A percentile compares a stretch with the other conserved stretches of the same genome.
phyloP scores from a whole-genome alignment of 768 basidiomycete species.

The Collybia nuda region DNA sequence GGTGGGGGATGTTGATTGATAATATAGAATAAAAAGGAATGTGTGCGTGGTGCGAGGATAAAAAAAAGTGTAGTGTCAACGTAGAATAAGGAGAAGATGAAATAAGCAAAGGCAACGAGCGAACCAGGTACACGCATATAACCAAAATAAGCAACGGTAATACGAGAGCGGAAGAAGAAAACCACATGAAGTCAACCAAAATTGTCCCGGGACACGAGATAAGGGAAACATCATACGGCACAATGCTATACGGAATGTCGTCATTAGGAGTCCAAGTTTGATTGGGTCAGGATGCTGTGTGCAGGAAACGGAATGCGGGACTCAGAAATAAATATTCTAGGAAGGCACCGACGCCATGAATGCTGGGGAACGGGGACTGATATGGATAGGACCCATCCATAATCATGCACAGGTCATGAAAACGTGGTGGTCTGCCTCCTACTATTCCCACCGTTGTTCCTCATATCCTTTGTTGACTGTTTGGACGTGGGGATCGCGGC shows the following conservation, averaged over 20 bases:
- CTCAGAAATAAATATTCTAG: background rate
- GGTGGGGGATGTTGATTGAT: no score
- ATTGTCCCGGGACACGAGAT: background rate
- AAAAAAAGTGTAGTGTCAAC: background rate
- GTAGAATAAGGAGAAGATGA: background rate
- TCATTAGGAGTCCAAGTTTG: background rate
- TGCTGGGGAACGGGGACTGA: background rate
- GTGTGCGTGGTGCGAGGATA: background rate
- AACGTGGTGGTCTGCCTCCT: constrained; percentile 1
- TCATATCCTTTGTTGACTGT: background rate
- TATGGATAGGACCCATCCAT: background rate
- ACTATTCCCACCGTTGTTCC: background rate
- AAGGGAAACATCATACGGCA: background rate
- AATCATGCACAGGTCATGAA: background rate
- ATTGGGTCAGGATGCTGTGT: no score
- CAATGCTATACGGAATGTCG: background rate
- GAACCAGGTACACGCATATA: background rate
- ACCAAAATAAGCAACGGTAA: background rate
- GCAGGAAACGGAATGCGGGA: background rate
- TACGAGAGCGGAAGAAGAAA: background rate
- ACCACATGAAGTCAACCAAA: background rate
- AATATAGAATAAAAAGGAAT: constrained; percentile 4
- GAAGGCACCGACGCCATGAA: background rate
- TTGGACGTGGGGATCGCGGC: constrained; percentile 21
- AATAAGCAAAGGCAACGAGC: background rate